Conservation (phyloP, 768 basidiomycete genomes). For the Mycena maculata region DNA sequence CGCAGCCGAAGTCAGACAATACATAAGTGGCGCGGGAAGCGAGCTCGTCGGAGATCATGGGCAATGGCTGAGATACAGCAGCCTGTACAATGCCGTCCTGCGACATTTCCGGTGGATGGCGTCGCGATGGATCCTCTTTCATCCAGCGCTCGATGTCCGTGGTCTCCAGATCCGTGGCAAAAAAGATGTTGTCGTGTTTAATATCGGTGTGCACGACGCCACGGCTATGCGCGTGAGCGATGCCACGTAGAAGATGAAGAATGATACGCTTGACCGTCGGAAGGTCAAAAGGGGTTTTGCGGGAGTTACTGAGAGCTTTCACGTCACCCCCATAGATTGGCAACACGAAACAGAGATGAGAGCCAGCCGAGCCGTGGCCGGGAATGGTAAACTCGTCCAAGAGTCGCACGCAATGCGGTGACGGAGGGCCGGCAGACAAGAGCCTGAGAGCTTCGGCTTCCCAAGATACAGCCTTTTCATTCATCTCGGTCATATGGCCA, state of each 20-base stretch:
- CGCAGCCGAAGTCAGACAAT: conserved; percentile 43
- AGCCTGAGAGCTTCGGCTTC: conserved; percentile 39
- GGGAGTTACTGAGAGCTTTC: conserved; percentile 29
- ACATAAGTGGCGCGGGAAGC: conserved; percentile 40
- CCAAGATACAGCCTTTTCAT: conserved; percentile 30
- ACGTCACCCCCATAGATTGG: conserved; percentile 42
- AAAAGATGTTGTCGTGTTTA: conserved; percentile 45
- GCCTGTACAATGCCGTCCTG: conserved; percentile 38
- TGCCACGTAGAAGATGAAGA: conserved; percentile 39
- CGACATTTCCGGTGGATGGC: conserved; percentile 38
- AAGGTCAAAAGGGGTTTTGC: conserved; percentile 35
- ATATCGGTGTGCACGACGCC: conserved; percentile 45
- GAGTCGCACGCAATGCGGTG: conserved; percentile 36
- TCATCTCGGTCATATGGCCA: conserved; percentile 39
- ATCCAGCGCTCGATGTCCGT: conserved; percentile 32
- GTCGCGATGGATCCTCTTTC: conserved; percentile 33
- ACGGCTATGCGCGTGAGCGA: conserved; percentile 37
- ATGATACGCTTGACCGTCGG: conserved; percentile 43
- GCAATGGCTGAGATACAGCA: conserved; percentile 44
- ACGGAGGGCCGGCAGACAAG: conserved; percentile 14
- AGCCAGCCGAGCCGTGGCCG: conserved; percentile 37
- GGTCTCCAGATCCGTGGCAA: conserved; percentile 29
- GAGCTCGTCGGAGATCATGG: conserved; percentile 34
- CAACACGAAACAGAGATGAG: conserved; percentile 43
- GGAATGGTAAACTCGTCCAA: conserved; percentile 40